phyloP scores from a whole-genome alignment of 768 basidiomycete genomes.

The Boletus eberwhitei region DNA sequence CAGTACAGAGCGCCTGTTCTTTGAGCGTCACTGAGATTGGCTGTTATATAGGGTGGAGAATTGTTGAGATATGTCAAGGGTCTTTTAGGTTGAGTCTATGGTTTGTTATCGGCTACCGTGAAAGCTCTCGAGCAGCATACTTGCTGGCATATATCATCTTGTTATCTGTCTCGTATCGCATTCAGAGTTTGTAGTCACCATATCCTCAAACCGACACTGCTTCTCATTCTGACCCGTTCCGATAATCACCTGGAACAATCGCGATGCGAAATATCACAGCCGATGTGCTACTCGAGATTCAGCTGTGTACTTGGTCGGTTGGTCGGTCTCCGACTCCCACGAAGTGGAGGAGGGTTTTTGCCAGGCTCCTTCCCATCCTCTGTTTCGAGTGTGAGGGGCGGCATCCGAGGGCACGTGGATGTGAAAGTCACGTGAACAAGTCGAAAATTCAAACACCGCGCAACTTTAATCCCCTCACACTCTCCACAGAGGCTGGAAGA shows the following conservation, averaged over 20 bases:
- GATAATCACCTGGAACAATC: neutral
- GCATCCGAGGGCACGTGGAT: no score
- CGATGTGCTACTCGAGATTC: no score
- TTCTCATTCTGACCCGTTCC: neutral
- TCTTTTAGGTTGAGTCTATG: constrained; percentile 49
- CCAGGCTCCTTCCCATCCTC: no score
- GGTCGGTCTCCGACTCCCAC: no score
- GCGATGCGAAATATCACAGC: no score
- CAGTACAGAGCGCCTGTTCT: constrained; percentile 29
- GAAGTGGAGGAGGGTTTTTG: no score
- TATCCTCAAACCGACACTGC: neutral
- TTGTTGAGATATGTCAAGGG: constrained; percentile 70
- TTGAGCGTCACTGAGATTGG: constrained; percentile 6
- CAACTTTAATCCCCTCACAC: no score
- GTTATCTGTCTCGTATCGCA: neutral
- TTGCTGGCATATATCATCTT: neutral
- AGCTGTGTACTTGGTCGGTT: no score
- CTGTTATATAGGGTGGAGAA: constrained; percentile 54
- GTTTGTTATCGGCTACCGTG: neutral
- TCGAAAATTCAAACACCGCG: no score
- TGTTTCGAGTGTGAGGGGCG: no score
- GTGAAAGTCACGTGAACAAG: no score
- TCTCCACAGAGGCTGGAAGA: no score
- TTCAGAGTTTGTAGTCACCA: neutral
- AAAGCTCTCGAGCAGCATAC: neutral